phyloP scores from a whole-genome alignment of 2,329 filamentous ascomycete species.

The Penicillium sp. region DNA sequence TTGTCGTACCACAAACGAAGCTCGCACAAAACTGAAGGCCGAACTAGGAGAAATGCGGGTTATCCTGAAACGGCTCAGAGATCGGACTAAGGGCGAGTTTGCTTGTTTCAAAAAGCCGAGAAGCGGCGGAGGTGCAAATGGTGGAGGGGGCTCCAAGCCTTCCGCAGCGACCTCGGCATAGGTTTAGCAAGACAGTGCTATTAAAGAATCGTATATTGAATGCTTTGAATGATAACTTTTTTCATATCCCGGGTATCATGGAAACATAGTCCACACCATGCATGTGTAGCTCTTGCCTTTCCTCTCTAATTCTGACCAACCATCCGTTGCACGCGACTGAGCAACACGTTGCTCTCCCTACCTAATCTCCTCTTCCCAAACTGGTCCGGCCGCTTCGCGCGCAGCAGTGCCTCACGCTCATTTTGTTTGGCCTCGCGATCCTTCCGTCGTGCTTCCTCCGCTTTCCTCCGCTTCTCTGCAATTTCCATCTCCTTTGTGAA shows the following conservation, averaged over 20 bases:
- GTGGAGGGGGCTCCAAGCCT: conserved; percentile 21
- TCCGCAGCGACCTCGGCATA: conserved; percentile 12
- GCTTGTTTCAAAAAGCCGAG: conserved; percentile 73
- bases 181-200: conserved; percentile 5
- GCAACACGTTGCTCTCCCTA: conserved; percentile 71
- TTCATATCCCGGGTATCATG: conserved; percentile 22
- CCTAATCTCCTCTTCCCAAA: conserved; percentile 77
- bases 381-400: conserved; percentile 58
- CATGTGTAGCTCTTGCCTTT: background rate
- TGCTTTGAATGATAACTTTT: conserved; percentile 3
- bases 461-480: conserved; percentile 56
- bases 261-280: conserved; percentile 11
- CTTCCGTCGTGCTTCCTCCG: conserved; percentile 62
- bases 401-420: conserved; percentile 64
- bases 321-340: conserved; percentile 75
- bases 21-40: conserved; percentile 72
- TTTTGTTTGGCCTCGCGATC: conserved; percentile 68
- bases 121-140: conserved; percentile 16
- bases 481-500: conserved; percentile 70
- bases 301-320: conserved; percentile 46
- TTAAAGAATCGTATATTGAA: conserved; percentile 7
- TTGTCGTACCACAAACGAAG: conserved; percentile 81
- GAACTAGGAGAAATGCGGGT: conserved; percentile 88
- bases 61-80: conserved; percentile 77
- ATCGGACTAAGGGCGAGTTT: conserved; percentile 81